phyloP scores from a whole-genome alignment of 768 basidiomycete species.

The Agrocybe pediades region DNA sequence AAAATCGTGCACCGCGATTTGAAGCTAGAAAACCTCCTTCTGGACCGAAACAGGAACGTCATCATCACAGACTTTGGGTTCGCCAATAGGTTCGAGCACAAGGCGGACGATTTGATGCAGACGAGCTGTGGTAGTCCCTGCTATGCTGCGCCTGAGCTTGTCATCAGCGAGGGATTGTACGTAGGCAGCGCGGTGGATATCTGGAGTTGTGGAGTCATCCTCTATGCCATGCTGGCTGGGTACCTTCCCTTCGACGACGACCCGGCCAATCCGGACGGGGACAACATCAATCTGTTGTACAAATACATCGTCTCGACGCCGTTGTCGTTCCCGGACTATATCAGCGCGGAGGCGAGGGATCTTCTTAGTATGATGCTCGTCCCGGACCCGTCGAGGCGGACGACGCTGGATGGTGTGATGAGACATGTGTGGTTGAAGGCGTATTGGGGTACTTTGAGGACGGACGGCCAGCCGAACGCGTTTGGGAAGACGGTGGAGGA shows the following conservation, averaged over 20 bases:
- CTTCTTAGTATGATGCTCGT: conserved; percentile 92
- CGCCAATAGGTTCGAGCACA: conserved; percentile 95
- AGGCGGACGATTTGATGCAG: conserved; percentile 94
- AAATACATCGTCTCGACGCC: conserved; percentile 98
- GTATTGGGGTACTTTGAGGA: conserved; percentile 49
- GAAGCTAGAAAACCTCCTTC: conserved; percentile 96
- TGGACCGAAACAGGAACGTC: conserved; percentile 96
- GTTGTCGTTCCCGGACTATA: conserved; percentile 97
- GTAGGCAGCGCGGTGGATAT: conserved; percentile 98
- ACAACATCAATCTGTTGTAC: conserved; percentile 98
- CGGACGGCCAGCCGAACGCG: conserved; percentile 21
- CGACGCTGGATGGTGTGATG: conserved; percentile 80
- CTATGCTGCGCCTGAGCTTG: conserved; percentile 97
- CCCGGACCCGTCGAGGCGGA: conserved; percentile 82
- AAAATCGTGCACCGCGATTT: conserved; percentile 99
- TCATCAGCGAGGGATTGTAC: conserved; percentile 96
- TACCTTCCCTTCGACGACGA: conserved; percentile 99
- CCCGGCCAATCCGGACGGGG: conserved; percentile 96
- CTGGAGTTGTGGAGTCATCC: conserved; percentile 94
- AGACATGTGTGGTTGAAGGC: conserved; percentile 82
- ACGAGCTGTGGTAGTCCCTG: conserved; percentile 97
- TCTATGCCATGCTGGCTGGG: conserved; percentile 96
- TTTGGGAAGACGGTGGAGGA: conserved; percentile 27
- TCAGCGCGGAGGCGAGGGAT: conserved; percentile 80
- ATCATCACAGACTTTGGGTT: conserved; percentile 99